Evolutionary conservation across 208 protist genomes (phyloP).

Genomic region (Leishmania tropica): DNA sequence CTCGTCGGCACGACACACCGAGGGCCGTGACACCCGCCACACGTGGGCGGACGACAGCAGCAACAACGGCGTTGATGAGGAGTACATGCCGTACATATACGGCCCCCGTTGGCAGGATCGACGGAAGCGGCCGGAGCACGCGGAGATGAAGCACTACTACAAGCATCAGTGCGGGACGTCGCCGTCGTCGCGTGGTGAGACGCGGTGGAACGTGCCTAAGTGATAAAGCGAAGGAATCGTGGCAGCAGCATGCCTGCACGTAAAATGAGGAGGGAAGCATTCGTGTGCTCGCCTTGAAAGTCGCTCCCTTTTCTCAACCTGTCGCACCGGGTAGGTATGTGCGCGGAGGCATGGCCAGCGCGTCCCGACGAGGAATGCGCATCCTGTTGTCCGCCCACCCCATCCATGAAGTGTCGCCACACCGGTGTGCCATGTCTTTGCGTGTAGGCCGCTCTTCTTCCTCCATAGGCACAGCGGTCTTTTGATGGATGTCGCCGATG

Average conservation of each 20-base stretch:
- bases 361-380: neutral
- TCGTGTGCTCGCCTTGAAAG: neutral
- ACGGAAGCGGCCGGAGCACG: constrained; percentile 74
- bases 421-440: neutral
- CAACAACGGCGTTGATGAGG: constrained; percentile 53
- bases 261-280: neutral
- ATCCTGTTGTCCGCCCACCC: too few species aligned
- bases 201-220: constrained; percentile 30
- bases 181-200: neutral
- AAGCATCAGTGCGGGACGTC: constrained; percentile 29
- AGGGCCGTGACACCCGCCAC: constrained; percentile 23
- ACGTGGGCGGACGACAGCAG: constrained; percentile 48
- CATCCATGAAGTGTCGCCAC: neutral
- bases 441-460: neutral
- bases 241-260: neutral
- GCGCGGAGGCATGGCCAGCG: too few species aligned
- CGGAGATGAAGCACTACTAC: constrained; percentile 53
- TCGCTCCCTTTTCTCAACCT: neutral
- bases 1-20: constrained; percentile 8
- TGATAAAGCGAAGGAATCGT: neutral
- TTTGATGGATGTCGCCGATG: neutral
- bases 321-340: neutral
- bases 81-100: constrained; percentile 45
- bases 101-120: constrained; percentile 53
- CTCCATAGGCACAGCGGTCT: neutral